phyloP scores from a whole-genome alignment of 306 rosid species.

The Prosopis cineraria region DNA sequence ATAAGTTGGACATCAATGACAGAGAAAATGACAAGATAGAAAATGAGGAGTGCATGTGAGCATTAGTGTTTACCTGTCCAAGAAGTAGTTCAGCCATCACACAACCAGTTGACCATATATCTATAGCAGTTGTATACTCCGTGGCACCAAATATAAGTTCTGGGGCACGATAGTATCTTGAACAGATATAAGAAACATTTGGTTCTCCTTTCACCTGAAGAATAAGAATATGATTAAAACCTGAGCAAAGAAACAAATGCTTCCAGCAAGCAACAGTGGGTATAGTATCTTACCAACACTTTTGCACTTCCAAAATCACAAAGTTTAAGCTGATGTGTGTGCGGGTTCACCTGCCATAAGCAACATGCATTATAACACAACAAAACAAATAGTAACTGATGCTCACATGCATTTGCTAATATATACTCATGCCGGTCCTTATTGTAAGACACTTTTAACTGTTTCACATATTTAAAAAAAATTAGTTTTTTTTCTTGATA shows the following conservation, averaged over 20 bases:
- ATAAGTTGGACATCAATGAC: conserved; percentile 40
- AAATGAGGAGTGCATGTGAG: not conserved
- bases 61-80: conserved; percentile 37
- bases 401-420: conserved; percentile 19
- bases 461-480: no score
- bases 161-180: conserved; percentile 82
- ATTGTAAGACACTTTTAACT: no score
- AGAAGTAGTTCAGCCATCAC: conserved; percentile 46
- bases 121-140: conserved; percentile 42
- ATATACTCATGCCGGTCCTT: not conserved
- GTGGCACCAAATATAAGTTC: conserved; percentile 63
- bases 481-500: no score
- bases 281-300: conserved; percentile 68
- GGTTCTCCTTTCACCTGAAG: conserved; percentile 81
- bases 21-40: conserved; percentile 4
- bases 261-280: conserved; percentile 33
- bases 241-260: conserved; percentile 15
- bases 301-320: conserved; percentile 91
- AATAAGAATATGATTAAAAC: conserved; percentile 36
- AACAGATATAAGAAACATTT: conserved; percentile 77
- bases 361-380: conserved; percentile 36
- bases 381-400: conserved; percentile 17
- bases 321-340: conserved; percentile 70
- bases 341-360: conserved; percentile 73
- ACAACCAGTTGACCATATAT: conserved; percentile 46